Evolutionary conservation across 371 early-diverging fungal genomes (phyloP).

Genomic region (Haplosporangium sp.): DNA sequence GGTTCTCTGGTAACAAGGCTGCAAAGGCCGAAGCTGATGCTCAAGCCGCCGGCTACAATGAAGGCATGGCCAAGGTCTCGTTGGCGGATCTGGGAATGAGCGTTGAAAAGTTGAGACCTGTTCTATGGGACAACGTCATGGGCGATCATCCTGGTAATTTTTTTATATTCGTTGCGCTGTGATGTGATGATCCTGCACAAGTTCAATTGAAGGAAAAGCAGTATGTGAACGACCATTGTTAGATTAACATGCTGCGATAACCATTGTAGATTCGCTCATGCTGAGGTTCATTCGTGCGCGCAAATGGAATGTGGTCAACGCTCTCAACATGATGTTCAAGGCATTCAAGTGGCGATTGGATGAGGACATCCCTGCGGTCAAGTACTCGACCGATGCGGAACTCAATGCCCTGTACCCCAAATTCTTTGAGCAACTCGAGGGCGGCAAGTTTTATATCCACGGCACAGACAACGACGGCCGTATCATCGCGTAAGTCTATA

Average conservation of each 20-base stretch:
- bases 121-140: conserved; percentile 47
- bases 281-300: conserved; percentile 78
- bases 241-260: neutral
- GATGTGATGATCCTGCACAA: neutral
- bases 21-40: conserved; percentile 38
- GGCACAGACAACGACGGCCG: conserved; percentile 64
- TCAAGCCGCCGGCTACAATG: conserved; percentile 27
- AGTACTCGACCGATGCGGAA: conserved; percentile 47
- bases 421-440: conserved; percentile 60
- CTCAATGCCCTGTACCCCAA: conserved; percentile 58
- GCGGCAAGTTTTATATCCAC: conserved; percentile 65
- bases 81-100: conserved; percentile 34
- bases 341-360: conserved; percentile 72
- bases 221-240: neutral
- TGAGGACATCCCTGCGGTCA: conserved; percentile 61
- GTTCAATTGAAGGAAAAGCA: neutral
- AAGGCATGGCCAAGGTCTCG: conserved; percentile 43
- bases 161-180: no score
- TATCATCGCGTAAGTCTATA: conserved; percentile 61
- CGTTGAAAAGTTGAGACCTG: conserved; percentile 38
- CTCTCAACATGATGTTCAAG: conserved; percentile 68
- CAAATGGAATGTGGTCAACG: conserved; percentile 73
- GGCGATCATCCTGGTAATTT: conserved; percentile 44
- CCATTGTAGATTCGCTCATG: conserved; percentile 58
- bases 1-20: conserved; percentile 31